phyloP scores from a whole-genome alignment of 805 yeast genomes.

The Jamesozyma spencerorum region DNA sequence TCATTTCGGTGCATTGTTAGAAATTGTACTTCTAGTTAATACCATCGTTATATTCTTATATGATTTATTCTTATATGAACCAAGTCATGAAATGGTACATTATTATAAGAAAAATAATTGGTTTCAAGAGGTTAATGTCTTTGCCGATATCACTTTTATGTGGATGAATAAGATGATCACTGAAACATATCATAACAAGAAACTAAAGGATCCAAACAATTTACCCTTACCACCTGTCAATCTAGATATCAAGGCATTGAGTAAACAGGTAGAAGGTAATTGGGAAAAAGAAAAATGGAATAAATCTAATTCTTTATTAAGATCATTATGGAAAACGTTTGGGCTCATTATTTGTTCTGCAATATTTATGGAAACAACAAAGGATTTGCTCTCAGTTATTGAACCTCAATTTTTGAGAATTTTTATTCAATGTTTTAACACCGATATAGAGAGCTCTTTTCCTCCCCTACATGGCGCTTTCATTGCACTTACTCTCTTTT shows the following conservation, averaged over 20 bases:
- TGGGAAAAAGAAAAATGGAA: constrained; percentile 33
- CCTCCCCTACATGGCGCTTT: constrained; percentile 53
- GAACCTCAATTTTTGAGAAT: constrained; percentile 51
- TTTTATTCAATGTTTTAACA: constrained; percentile 39
- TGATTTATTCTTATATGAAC: constrained; percentile 33
- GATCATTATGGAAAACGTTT: constrained; percentile 33
- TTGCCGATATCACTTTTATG: constrained; percentile 35
- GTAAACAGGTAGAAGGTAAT: constrained; percentile 22
- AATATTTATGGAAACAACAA: constrained; percentile 31
- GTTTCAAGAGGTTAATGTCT: constrained; percentile 20
- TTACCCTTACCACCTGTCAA: constrained; percentile 36
- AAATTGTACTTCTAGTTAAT: constrained; percentile 26
- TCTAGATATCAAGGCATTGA: constrained; percentile 30
- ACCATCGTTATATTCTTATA: constrained; percentile 30
- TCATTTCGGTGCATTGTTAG: constrained; percentile 14
- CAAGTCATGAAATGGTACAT: constrained; percentile 32
- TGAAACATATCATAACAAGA: constrained; percentile 33
- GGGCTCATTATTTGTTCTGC: constrained; percentile 32
- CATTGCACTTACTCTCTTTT: constrained; percentile 56
- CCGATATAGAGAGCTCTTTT: constrained; percentile 22
- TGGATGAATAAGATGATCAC: constrained; percentile 41
- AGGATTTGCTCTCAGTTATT: constrained; percentile 34
- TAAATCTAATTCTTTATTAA: constrained; percentile 26
- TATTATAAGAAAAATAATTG: constrained; percentile 30
- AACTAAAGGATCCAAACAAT: constrained; percentile 33